phyloP scores from a whole-genome alignment of 345 rosid species.

The Adansonia digitata region DNA sequence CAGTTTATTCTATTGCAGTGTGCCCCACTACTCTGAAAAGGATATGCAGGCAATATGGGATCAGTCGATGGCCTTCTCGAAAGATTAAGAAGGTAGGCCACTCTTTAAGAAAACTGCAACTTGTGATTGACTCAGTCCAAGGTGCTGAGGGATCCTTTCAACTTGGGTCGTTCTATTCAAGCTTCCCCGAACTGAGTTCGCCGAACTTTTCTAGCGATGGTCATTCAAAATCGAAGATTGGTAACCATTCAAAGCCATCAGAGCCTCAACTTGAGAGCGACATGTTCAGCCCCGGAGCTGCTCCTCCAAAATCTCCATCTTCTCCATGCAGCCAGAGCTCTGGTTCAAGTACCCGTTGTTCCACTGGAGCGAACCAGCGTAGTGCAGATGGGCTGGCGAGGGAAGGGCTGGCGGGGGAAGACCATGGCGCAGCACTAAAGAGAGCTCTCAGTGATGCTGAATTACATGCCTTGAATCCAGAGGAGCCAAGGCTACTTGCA shows the following conservation, averaged over 20 bases:
- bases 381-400: constrained; percentile 21
- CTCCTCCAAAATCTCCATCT: constrained; percentile 55
- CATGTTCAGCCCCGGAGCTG: constrained; percentile 28
- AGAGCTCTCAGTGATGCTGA: constrained; percentile 48
- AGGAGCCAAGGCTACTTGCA: constrained; percentile 38
- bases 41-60: constrained; percentile 94
- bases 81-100: constrained; percentile 96
- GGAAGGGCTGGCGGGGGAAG: constrained; percentile 32
- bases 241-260: constrained; percentile 28
- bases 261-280: constrained; percentile 35
- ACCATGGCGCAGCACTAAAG: constrained; percentile 34
- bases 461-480: constrained; percentile 34
- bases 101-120: constrained; percentile 83
- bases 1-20: constrained; percentile 49
- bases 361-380: constrained; percentile 52
- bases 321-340: constrained; percentile 77
- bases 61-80: constrained; percentile 91
- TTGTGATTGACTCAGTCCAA: constrained; percentile 85
- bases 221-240: constrained; percentile 29
- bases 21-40: constrained; percentile 95
- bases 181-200: constrained; percentile 79
- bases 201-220: constrained; percentile 43
- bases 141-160: constrained; percentile 80
- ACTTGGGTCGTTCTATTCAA: constrained; percentile 70
- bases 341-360: constrained; percentile 62